phyloP scores from a whole-genome alignment of 768 basidiomycete genomes.

The Boletus rubescentipes region DNA sequence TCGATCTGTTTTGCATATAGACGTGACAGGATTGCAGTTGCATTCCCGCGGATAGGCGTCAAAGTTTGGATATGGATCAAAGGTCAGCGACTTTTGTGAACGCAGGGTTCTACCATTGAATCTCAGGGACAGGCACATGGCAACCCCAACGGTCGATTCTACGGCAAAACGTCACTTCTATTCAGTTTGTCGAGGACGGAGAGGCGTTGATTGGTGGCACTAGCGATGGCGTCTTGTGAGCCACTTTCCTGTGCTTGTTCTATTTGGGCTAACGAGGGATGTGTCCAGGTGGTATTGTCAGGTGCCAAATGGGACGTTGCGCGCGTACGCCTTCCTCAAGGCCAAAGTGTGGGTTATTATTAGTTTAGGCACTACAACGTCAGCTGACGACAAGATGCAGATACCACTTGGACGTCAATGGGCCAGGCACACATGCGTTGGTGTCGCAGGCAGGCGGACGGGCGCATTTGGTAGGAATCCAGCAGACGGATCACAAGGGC shows the following conservation, averaged over 20 bases:
- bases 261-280: conserved; percentile 9
- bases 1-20: conserved; percentile 53
- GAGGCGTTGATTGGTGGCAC: conserved; percentile 67
- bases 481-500: conserved; percentile 49
- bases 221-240: conserved; percentile 66
- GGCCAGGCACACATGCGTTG: conserved; percentile 48
- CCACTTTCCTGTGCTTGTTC: not conserved
- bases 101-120: not conserved
- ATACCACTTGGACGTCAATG: conserved; percentile 52
- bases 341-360: conserved; percentile 50
- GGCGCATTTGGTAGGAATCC: conserved; percentile 51
- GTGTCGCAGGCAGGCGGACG: conserved; percentile 52
- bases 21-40: conserved; percentile 60
- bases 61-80: conserved; percentile 64
- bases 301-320: conserved; percentile 63
- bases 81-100: conserved; percentile 36
- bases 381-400: conserved; percentile 34
- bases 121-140: conserved; percentile 51
- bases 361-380: not conserved
- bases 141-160: conserved; percentile 61
- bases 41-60: conserved; percentile 57
- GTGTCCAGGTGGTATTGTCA: conserved; percentile 61
- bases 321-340: conserved; percentile 58
- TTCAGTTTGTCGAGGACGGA: conserved; percentile 64
- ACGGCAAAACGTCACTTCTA: conserved; percentile 61